A percentile compares a stretch with the other conserved stretches of the same genome.
Evolutionary conservation across 192 early-diverging fungal species (phyloP).

Genomic region (Paraglomus occultum): DNA sequence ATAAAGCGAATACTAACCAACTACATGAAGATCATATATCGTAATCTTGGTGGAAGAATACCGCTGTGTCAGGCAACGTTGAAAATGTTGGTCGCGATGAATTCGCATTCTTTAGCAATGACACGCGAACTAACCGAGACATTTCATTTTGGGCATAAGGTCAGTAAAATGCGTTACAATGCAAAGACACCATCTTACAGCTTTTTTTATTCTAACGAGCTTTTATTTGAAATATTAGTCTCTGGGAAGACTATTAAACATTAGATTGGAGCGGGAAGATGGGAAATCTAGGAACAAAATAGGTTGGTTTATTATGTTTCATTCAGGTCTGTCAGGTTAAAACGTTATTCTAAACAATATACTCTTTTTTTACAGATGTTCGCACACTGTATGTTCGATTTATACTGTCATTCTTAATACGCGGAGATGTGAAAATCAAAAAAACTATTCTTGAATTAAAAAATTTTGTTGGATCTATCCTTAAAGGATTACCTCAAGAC

Average conservation of each 20-base stretch:
- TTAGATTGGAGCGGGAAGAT: conserved; percentile 34
- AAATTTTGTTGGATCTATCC: conserved; percentile 61
- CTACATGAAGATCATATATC: conserved; percentile 64
- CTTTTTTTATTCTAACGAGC: background rate
- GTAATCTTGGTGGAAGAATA: conserved; percentile 56
- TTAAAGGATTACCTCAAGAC: conserved; percentile 68
- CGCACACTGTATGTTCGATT: conserved; percentile 72
- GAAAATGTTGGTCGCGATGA: conserved; percentile 61
- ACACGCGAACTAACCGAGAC: conserved; percentile 63
- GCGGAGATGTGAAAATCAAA: conserved; percentile 67
- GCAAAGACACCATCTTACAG: background rate
- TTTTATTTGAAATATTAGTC: conserved; percentile 31
- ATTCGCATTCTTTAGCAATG: conserved; percentile 51
- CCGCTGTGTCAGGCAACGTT: conserved; percentile 61
- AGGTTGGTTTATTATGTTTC: conserved; percentile 2
- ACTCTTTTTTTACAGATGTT: conserved; percentile 46
- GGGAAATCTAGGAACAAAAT: conserved; percentile 1
- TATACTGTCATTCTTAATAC: conserved; percentile 73
- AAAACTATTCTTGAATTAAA: conserved; percentile 71
- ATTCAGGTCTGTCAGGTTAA: background rate
- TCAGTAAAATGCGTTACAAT: conserved; percentile 8
- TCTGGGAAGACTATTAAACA: conserved; percentile 42
- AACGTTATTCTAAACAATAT: background rate
- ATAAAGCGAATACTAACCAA: conserved; percentile 56
- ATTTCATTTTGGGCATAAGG: conserved; percentile 75